Percentiles rank a stretch among this genome's conserved stretches.
These are phyloP conservation scores for Westerdykella sp. DNA, from an alignment of 2,329 filamentous ascomycete species.

Conservation along the genomic window DNA sequence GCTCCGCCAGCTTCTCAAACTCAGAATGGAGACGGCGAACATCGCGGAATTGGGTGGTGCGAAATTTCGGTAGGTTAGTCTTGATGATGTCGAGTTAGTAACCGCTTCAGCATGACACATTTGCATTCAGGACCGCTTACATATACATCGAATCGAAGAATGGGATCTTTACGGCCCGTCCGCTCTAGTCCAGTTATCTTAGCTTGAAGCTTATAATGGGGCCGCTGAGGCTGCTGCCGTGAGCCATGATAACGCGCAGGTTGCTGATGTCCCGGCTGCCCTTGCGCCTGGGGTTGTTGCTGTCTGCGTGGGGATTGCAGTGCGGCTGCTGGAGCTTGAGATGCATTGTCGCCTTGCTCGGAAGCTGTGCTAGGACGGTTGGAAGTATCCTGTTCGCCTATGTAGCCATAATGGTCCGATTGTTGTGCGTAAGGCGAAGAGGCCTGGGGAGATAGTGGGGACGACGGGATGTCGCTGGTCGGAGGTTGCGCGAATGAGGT, in stretches of 20 bases:
- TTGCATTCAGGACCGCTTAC: slow-evolving; percentile 49
- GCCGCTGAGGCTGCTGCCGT: slow-evolving; percentile 45
- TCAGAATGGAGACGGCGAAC: slow-evolving; percentile 92
- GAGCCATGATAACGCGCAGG: slow-evolving; percentile 43
- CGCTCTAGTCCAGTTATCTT: slow-evolving; percentile 93
- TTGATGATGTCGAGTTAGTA: slow-evolving; percentile 38
- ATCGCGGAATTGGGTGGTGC: slow-evolving; percentile 96
- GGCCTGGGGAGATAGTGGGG: slow-evolving; percentile 37
- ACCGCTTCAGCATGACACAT: not conserved
- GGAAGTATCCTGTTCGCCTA: slow-evolving; percentile 26
- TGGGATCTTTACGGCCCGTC: slow-evolving; percentile 90
- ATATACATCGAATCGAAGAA: slow-evolving; percentile 92
- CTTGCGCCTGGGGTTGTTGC: slow-evolving; percentile 31
- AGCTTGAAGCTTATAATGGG: slow-evolving; percentile 79
- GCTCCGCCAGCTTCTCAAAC: slow-evolving; percentile 92
- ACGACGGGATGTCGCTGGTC: slow-evolving; percentile 35
- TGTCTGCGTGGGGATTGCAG: slow-evolving; percentile 26
- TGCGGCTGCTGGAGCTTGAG: slow-evolving; percentile 32
- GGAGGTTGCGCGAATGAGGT: slow-evolving; percentile 44
- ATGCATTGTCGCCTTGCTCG: slow-evolving; percentile 34
- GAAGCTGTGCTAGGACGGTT: slow-evolving; percentile 21
- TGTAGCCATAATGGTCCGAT: slow-evolving; percentile 31
- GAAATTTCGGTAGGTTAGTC: slow-evolving; percentile 98
- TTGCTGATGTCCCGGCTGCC: slow-evolving; percentile 38
- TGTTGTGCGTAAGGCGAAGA: slow-evolving; percentile 34